Evolutionary conservation across 2,329 filamentous ascomycete species (phyloP), one percentile per base, ranked within the genome.

Genomic region (Pseudogymnoascus sp.): DNA sequence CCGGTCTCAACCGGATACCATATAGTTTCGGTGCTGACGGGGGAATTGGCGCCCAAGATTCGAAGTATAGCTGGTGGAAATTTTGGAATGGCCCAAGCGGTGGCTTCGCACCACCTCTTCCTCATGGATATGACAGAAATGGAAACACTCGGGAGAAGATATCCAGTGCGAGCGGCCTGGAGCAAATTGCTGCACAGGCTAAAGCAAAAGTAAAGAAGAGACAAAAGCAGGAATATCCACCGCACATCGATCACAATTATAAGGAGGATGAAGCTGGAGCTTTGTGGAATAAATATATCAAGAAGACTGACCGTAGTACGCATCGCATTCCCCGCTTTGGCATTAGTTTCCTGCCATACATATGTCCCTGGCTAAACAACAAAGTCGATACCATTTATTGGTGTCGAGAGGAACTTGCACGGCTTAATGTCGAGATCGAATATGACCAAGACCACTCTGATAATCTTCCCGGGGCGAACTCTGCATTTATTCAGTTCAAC

Each of bases 401-500:
- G 79, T 96, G 92, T 70, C 90, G 95, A 3, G 85, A 87, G 68
- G 89, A 98, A 75, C 77, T 99, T 34, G 93, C 95, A n/a, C 85
- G 90, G 14, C 80, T 98, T 16, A 99, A 98, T 69, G 73, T 93
- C 62, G 93, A 98, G 73, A 96, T 99, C 63, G 93, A 96, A 70
- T 80, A 88, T 51, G 95, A 98, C 69, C 95, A 99, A 74, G 83
- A 88, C 62, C 82, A 95, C 60, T 89, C 90, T 0, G 93, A 97
- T 69, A 86, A 89, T 4, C 98, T 92, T 67, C 93, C 93, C 0
- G 78, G 93, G 54, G 96, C 96, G 92, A 96, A 90, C 71, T 96
- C 93, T 0, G 95, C 95, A 0, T 99, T 99, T 71, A 92, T 99
- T 66, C 95, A 99, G 74, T 99, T 99, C 81, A 96, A 98, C 72